Base-by-base conservation (phyloP, 176 grass and related monocot genomes). In the Ananas comosus region DNA sequence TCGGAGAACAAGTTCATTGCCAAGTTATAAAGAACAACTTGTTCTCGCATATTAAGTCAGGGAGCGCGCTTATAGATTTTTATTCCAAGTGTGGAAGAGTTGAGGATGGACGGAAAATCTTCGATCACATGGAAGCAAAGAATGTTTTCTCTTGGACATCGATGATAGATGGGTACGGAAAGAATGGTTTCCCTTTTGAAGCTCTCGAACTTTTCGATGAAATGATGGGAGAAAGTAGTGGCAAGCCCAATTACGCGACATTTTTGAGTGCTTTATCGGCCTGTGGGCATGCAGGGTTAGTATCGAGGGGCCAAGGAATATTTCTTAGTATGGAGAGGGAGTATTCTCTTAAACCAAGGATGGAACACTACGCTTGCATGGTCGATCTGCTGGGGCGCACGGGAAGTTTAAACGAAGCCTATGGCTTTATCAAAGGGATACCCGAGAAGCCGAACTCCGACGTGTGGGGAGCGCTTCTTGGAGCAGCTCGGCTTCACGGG, bases 321-420 rank as follows among this genome's bases (percentile, higher is more conserved):
- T 97, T 97, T 29, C 73, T 79, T 78, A 97, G 80, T 74, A 97
- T 97, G 89, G 89, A 92, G 79, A 33, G 42, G 49, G 82, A 85
- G 13, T 75, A 81, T 69, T 54, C 29, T 6, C 88, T 89, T 18
- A 80, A 54, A 8, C 93, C 84, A 8, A 69, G 80, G 58, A 92
- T 92, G 86, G 89, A 96, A 74, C 93, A 96, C 80, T 87, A 97
- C 52, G 86, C 89, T 2, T 90, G 79, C 84, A 90, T 97, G 89
- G 89, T 97, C 49, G 89, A 97, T 79, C 75, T 92, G 21, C 50
- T 97, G 49, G 93, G 93, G 63, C 73, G 89, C 73, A 83, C 74
- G 42, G 86, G 93, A 13, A 76, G 68, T 68, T 52, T 96, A 67
- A 65, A 68, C 3, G 79, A 85, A 63, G 86, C 86, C 3, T 77